Percentiles rank a stretch among this genome's conserved stretches.
These are phyloP conservation scores for Blastomyces parvus DNA, from an alignment of 2,329 filamentous ascomycete genomes.

Conservation along the genomic window DNA sequence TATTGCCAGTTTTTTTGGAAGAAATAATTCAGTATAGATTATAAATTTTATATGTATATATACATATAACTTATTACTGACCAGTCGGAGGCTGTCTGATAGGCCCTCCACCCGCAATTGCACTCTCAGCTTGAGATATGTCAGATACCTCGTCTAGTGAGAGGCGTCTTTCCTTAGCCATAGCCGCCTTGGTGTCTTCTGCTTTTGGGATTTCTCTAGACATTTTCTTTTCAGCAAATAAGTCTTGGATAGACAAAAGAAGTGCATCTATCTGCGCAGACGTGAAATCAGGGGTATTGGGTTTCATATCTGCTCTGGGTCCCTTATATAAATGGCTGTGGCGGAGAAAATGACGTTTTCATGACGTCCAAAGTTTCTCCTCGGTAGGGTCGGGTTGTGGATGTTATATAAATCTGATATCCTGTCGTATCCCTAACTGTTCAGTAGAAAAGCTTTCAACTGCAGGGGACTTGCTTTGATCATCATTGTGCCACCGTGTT, in stretches of 20 bases:
- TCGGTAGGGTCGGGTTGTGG: no score
- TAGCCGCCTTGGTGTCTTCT: neutral
- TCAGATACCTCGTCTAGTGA: neutral
- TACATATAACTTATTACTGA: neutral
- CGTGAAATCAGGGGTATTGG: neutral
- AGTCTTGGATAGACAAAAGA: neutral
- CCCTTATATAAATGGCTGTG: neutral
- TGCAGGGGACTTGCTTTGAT: no score
- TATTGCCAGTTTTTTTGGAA: neutral
- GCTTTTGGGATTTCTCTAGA: neutral
- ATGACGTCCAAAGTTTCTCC: neutral
- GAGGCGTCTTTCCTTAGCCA: neutral
- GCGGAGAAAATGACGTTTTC: conserved; percentile 3
- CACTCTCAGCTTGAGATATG: neutral
- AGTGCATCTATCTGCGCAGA: no score
- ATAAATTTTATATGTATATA: no score
- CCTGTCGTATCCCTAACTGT: no score
- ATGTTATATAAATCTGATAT: no score
- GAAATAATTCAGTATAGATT: no score
- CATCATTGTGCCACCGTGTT: no score
- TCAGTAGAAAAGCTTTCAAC: no score
- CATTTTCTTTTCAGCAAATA: neutral
- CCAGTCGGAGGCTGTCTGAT: neutral
- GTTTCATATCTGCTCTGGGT: neutral
- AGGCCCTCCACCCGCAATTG: neutral